Percentiles rank a stretch among this genome's conserved stretches.
Evolutionary conservation across 2,329 filamentous ascomycete genomes (phyloP).

Genomic region (Trichoderma breve): DNA sequence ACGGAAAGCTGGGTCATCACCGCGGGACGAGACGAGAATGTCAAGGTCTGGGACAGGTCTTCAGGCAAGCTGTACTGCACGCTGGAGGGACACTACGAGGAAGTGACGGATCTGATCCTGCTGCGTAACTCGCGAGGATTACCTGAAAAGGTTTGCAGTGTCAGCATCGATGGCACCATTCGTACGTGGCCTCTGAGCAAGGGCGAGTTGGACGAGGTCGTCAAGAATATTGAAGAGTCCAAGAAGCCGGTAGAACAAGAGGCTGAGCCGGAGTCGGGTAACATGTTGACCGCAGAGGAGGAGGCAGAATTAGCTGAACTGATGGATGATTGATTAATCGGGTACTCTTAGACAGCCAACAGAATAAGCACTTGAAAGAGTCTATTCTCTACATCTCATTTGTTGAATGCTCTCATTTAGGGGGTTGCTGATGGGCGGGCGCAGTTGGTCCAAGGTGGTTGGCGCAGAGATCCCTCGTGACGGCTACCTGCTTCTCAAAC

Average conservation of each 20-base stretch:
- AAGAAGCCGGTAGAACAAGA: constrained; percentile 52
- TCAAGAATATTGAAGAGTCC: constrained; percentile 45
- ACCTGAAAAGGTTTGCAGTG: constrained; percentile 64
- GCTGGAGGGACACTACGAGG: constrained; percentile 85
- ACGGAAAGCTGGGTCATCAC: constrained; percentile 79
- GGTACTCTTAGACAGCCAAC: background rate
- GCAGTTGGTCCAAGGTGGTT: background rate
- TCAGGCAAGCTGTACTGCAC: constrained; percentile 71
- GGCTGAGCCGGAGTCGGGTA: constrained; percentile 43
- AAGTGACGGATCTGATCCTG: constrained; percentile 78
- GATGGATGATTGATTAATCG: constrained; percentile 58
- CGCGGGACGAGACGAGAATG: constrained; percentile 84
- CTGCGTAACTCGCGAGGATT: constrained; percentile 42
- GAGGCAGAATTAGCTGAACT: constrained; percentile 89
- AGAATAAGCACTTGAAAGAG: background rate
- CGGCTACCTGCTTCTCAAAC: background rate
- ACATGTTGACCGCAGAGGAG: constrained; percentile 78
- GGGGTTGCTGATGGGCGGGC: background rate
- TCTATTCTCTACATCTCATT: background rate
- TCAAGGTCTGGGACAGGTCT: constrained; percentile 81
- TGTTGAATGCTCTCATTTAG: background rate
- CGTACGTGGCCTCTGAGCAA: constrained; percentile 76
- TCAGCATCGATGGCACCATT: constrained; percentile 86
- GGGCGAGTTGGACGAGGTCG: constrained; percentile 51
- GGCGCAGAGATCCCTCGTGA: background rate